Evolutionary conservation across 306 rosid species (phyloP), one percentile per base, ranked within the genome.

Genomic region (Trifolium subterraneum): DNA sequence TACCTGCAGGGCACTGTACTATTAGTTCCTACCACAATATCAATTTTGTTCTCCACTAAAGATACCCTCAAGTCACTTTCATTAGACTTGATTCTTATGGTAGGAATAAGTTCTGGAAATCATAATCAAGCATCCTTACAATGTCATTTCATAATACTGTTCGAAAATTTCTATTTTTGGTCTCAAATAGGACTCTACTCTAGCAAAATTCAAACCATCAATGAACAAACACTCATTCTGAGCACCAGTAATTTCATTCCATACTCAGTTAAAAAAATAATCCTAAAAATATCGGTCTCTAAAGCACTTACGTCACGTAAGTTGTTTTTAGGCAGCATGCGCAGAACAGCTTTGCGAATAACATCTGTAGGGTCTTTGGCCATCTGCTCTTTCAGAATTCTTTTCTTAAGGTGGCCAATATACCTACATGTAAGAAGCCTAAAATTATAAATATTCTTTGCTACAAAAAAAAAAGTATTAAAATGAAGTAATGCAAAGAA

Each of bases 241-340:
- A 25, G 31, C 38, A 47, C 72, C 2, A 50, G 36, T 12, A 50
- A 45, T 52, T 38, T 65, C 31, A 50, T 41, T 69, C 35, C 15
- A 58, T 71, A 33, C 2, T 70, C 47, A 9, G 29, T 54, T 60
- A 25, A 31, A 71, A 66, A 60, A 59, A 66, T n/a, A 59, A 48
- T 31, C 22, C 70, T 42, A 52, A 61, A 71, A 61, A 29, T 11
- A 63, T 39, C 10, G 71, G 59, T 81, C 75, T 72, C 19, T 2
- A 64, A 19, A 7, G 64, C 59, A 86, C 98, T 83, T 64, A 93
- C 97, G 70, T 91, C 92, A 35, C 98, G 95, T 73, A 91, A 62
- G 82, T 94, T 94, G 86, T 94, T 94, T 87, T 88, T 87, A 4
- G 96, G 98, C 66, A 94, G 88, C 98, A 94, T 94, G 66, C 98